A percentile compares a stretch with the other conserved stretches of the same genome.
Conservation (phyloP, 2,329 filamentous ascomycete species). For the Cercospora berteroae region DNA sequence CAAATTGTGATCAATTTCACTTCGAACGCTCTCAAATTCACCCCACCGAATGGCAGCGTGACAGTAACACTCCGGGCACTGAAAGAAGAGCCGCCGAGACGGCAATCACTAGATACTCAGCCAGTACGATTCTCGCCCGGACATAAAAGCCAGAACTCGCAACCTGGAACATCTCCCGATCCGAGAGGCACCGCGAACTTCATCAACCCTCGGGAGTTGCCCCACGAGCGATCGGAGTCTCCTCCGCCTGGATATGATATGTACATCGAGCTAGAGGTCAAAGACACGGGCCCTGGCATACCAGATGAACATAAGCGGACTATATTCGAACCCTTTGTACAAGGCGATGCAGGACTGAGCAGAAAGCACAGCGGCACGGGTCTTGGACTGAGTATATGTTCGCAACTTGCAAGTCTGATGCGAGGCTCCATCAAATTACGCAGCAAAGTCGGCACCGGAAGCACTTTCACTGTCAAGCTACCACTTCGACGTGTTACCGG, state of each 20-base stretch:
- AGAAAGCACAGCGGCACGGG: slow-evolving; percentile 90
- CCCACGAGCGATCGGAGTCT: slow-evolving; percentile 25
- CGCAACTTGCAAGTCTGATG: slow-evolving; percentile 81
- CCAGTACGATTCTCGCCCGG: background rate
- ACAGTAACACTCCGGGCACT: slow-evolving; percentile 72
- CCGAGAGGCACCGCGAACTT: slow-evolving; percentile 19
- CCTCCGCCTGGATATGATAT: slow-evolving; percentile 62
- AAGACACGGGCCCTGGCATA: slow-evolving; percentile 85
- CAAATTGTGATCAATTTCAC: slow-evolving; percentile 91
- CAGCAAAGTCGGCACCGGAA: slow-evolving; percentile 71
- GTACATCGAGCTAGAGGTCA: slow-evolving; percentile 81
- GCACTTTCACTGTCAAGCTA: slow-evolving; percentile 77
- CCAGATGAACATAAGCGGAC: slow-evolving; percentile 71
- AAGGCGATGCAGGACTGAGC: slow-evolving; percentile 84
- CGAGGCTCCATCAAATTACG: slow-evolving; percentile 69
- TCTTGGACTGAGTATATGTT: slow-evolving; percentile 82
- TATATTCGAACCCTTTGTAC: slow-evolving; percentile 92
- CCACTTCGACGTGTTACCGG: slow-evolving; percentile 63
- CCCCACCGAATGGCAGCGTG: slow-evolving; percentile 71
- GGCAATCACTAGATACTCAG: slow-evolving; percentile 1
- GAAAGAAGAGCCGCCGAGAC: slow-evolving; percentile 48
- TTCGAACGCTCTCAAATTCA: slow-evolving; percentile 90
- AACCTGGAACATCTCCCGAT: background rate
- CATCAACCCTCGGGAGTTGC: slow-evolving; percentile 21
- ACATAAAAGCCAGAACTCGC: background rate